Conservation (phyloP, 306 rosid species). For the Boehmeria nivea region DNA sequence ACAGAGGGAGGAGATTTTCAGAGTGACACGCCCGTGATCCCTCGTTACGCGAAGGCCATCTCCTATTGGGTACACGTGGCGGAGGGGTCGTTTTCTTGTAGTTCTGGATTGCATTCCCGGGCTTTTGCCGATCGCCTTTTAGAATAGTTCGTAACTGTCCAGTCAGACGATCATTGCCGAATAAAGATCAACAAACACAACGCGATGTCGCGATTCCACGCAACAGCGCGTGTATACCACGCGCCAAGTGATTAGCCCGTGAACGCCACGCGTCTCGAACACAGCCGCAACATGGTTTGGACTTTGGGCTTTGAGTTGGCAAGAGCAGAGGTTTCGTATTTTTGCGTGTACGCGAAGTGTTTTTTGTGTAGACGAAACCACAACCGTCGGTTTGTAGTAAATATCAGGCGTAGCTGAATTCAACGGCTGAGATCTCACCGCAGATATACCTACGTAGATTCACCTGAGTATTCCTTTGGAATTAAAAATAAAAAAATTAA, state of each 20-base stretch:
- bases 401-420: not conserved
- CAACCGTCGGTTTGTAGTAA: slow-evolving; percentile 14
- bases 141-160: slow-evolving; percentile 37
- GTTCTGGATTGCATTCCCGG: slow-evolving; percentile 27
- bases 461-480: slow-evolving; percentile 13
- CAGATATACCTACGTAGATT: slow-evolving; percentile 15
- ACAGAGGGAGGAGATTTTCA: not conserved
- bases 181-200: slow-evolving; percentile 35
- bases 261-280: not conserved
- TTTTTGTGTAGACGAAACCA: slow-evolving; percentile 3
- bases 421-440: slow-evolving; percentile 26
- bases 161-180: slow-evolving; percentile 37
- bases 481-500: slow-evolving; percentile 11
- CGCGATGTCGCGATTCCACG: no score
- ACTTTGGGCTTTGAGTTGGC: slow-evolving; percentile 1
- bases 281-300: not conserved
- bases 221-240: slow-evolving; percentile 21
- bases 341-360: slow-evolving; percentile 30
- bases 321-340: slow-evolving; percentile 4
- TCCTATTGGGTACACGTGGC: slow-evolving; percentile 36
- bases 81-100: slow-evolving; percentile 14
- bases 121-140: slow-evolving; percentile 24
- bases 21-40: slow-evolving; percentile 5
- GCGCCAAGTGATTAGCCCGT: not conserved
- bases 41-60: not conserved